A percentile compares a stretch with the other conserved stretches of the same genome.
Evolutionary conservation across 2,329 filamentous ascomycete genomes (phyloP).

Genomic region (Rutstroemia sp.): DNA sequence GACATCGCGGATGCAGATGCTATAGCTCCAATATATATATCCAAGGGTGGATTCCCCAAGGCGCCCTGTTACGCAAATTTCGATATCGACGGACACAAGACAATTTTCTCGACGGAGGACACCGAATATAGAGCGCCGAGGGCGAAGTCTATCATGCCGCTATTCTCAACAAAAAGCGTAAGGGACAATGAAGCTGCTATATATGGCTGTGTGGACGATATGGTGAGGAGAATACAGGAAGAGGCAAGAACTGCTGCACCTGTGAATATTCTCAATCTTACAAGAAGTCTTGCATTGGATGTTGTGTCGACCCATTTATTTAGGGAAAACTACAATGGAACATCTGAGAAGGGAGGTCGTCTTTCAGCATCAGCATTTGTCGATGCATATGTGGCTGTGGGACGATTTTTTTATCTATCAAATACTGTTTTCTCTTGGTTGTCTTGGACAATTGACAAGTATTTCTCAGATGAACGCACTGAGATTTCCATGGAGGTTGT

Average conservation of each 20-base stretch:
- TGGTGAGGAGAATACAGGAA: constrained; percentile 36
- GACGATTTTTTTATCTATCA: constrained; percentile 46
- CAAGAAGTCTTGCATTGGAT: constrained; percentile 45
- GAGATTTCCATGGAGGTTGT: constrained; percentile 32
- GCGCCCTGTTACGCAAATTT: constrained; percentile 46
- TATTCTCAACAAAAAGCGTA: constrained; percentile 43
- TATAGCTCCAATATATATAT: constrained; percentile 40
- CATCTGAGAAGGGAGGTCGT: constrained; percentile 23
- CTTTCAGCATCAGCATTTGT: constrained; percentile 43
- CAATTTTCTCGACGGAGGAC: constrained; percentile 44
- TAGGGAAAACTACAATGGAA: constrained; percentile 41
- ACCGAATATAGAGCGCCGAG: constrained; percentile 34
- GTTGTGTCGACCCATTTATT: constrained; percentile 48
- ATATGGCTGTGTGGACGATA: constrained; percentile 34
- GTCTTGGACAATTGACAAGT: constrained; percentile 31
- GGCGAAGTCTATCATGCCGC: constrained; percentile 41
- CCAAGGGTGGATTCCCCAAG: constrained; percentile 46
- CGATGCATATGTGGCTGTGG: constrained; percentile 46
- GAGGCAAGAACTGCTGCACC: constrained; percentile 24
- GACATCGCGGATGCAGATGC: constrained; percentile 30
- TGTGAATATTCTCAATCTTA: constrained; percentile 43
- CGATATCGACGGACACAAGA: constrained; percentile 46
- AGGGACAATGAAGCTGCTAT: constrained; percentile 33
- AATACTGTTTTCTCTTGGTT: constrained; percentile 32
- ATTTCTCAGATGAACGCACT: constrained; percentile 30